These are phyloP conservation scores for Mollisia scopiformis DNA, from an alignment of 2,329 filamentous ascomycete genomes.

Conservation along the genomic window DNA sequence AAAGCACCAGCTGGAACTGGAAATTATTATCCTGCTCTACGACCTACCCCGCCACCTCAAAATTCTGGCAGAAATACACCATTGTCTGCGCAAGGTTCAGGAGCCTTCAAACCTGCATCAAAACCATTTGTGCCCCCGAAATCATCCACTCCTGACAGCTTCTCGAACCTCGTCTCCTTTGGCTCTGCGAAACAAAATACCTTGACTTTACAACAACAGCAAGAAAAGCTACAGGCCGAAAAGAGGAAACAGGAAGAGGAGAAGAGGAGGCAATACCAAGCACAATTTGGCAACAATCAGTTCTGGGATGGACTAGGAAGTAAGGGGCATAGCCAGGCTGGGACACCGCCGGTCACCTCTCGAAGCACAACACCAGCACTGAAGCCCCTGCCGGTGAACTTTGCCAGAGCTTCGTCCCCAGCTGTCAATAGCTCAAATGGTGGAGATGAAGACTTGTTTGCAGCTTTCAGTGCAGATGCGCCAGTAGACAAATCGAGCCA, in stretches of 20 bases:
- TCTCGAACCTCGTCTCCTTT: conserved; percentile 74
- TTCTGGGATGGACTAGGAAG: conserved; percentile 77
- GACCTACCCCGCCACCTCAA: conserved; percentile 50
- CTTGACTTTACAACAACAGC: conserved; percentile 77
- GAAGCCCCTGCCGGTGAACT: conserved; percentile 34
- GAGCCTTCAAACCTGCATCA: conserved; percentile 34
- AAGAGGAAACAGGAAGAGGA: conserved; percentile 76
- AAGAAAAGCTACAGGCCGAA: conserved; percentile 66
- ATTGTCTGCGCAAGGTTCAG: conserved; percentile 44
- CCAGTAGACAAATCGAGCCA: conserved; percentile 69
- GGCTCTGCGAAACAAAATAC: conserved; percentile 63
- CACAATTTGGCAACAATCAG: conserved; percentile 75
- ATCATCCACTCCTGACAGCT: conserved; percentile 64
- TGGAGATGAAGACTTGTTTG: conserved; percentile 63
- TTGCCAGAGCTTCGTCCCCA: conserved; percentile 37
- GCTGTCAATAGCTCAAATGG: conserved; percentile 19
- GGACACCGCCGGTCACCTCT: conserved; percentile 49
- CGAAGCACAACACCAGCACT: conserved; percentile 48
- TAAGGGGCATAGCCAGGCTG: conserved; percentile 45
- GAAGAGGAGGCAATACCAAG: conserved; percentile 70
- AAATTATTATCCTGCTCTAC: conserved; percentile 53
- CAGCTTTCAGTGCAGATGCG: conserved; percentile 67
- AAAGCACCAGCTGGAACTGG: conserved; percentile 48
- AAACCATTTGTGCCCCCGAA: conserved; percentile 44
- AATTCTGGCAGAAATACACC: conserved; percentile 60